phyloP scores from a whole-genome alignment of 2,329 filamentous ascomycete species.

The Lizonia empirigonia region DNA sequence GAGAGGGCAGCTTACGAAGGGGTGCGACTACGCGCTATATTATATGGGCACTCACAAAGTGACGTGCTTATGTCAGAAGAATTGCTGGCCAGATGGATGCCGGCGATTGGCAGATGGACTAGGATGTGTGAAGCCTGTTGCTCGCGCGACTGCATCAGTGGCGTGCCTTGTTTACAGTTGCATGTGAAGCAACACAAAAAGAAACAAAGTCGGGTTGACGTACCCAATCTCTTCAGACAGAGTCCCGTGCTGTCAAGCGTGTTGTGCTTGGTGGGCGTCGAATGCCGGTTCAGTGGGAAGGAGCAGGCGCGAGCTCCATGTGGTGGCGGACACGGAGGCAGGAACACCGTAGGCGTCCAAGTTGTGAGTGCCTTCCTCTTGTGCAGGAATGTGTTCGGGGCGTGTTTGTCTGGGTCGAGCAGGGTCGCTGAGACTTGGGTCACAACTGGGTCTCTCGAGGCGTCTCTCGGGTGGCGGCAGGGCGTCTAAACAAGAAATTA shows the following conservation, averaged over 20 bases:
- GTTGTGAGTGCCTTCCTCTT: conserved; percentile 1
- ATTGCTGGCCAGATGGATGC: conserved; percentile 11
- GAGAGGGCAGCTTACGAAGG: conserved; percentile 6
- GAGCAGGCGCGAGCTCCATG: conserved; percentile 36
- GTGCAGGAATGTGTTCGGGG: conserved; percentile 9
- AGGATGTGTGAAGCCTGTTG: conserved; percentile 19
- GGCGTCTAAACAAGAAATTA: conserved; percentile 29
- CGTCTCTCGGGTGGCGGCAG: conserved; percentile 21
- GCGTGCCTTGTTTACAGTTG: conserved; percentile 18
- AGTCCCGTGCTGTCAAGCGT: not conserved
- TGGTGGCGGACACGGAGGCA: conserved; percentile 23
- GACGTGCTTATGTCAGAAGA: not conserved
- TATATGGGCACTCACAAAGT: conserved; percentile 16
- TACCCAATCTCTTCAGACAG: not conserved
- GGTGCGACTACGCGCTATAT: conserved; percentile 12
- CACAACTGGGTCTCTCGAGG: conserved; percentile 7
- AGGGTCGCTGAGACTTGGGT: conserved; percentile 1
- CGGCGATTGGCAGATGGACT: conserved; percentile 15
- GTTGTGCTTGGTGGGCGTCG: conserved; percentile 4
- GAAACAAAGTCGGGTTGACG: not conserved
- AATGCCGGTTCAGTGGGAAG: conserved; percentile 17
- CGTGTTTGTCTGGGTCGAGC: conserved; percentile 2
- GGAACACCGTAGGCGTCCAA: conserved; percentile 10
- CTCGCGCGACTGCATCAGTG: conserved; percentile 23
- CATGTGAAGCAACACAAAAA: conserved; percentile 14